Percentiles rank a stretch among this genome's conserved stretches.
Conservation (phyloP, 805 yeast species). For the Sporopachydermia lactativora region DNA sequence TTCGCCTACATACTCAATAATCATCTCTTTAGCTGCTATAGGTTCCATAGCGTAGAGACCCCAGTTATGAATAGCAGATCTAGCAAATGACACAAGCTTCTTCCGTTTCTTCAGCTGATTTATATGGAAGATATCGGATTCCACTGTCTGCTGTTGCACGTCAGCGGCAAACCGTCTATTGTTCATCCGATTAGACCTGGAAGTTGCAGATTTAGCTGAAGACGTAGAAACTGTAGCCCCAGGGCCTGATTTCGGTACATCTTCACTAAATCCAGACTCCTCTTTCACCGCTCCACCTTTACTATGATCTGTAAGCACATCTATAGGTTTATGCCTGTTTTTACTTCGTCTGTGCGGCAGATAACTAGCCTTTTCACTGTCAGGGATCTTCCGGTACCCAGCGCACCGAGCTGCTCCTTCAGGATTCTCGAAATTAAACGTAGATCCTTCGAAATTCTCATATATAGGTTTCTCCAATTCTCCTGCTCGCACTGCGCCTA, state of each 20-base stretch:
- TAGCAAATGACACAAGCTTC: slow-evolving; percentile 91
- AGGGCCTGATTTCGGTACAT: background rate
- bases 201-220: background rate
- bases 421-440: slow-evolving; percentile 11
- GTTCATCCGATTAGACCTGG: slow-evolving; percentile 63
- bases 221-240: background rate
- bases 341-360: slow-evolving; percentile 68
- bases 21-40: slow-evolving; percentile 93
- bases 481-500: background rate
- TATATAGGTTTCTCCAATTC: background rate
- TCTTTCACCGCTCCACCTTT: background rate
- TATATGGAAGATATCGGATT: slow-evolving; percentile 66
- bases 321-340: slow-evolving; percentile 21
- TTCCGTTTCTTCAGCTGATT: slow-evolving; percentile 82
- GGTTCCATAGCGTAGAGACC: slow-evolving; percentile 93
- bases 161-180: slow-evolving; percentile 85
- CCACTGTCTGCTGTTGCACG: slow-evolving; percentile 68
- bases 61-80: slow-evolving; percentile 97
- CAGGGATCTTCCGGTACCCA: slow-evolving; percentile 63
- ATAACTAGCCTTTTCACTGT: slow-evolving; percentile 57
- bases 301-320: slow-evolving; percentile 3
- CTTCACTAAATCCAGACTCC: background rate
- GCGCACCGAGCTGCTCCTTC: slow-evolving; percentile 32
- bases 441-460: background rate
- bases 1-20: slow-evolving; percentile 96